Conservation (phyloP, 345 rosid species). For the Euphorbia tirucalli region DNA sequence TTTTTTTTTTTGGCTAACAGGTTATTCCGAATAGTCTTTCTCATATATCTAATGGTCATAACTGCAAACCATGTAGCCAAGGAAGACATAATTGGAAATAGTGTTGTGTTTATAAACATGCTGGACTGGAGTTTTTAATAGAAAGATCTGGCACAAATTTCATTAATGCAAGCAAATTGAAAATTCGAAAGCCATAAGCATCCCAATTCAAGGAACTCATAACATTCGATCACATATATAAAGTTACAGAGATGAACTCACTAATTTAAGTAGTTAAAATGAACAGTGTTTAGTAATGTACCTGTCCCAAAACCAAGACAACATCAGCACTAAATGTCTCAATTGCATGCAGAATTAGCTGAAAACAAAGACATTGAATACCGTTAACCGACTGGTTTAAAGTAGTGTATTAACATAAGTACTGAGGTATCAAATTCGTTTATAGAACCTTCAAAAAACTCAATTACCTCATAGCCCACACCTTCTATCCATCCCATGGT, state of each 20-base stretch:
- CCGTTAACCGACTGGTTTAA: background rate
- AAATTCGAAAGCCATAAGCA: background rate
- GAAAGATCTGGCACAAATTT: background rate
- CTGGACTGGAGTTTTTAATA: no score
- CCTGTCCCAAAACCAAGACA: conserved; percentile 89
- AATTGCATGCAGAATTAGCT: conserved; percentile 82
- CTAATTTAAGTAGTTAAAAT: background rate
- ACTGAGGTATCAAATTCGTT: background rate
- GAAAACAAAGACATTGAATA: conserved; percentile 24
- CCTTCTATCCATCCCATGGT: conserved; percentile 99
- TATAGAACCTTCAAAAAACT: conserved; percentile 1
- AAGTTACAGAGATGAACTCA: background rate
- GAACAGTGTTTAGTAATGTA: conserved; percentile 13
- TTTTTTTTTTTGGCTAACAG: no score
- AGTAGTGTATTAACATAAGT: conserved; percentile 1
- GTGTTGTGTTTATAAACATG: no score
- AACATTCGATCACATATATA: background rate
- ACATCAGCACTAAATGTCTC: conserved; percentile 78
- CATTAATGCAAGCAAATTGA: background rate
- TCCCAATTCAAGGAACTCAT: background rate
- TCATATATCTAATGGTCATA: no score
- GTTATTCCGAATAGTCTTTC: no score
- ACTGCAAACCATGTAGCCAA: no score
- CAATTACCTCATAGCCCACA: conserved; percentile 70
- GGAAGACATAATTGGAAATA: no score